phyloP scores from a whole-genome alignment of 75 land plant genomes.

The Sequoiadendron giganteum region DNA sequence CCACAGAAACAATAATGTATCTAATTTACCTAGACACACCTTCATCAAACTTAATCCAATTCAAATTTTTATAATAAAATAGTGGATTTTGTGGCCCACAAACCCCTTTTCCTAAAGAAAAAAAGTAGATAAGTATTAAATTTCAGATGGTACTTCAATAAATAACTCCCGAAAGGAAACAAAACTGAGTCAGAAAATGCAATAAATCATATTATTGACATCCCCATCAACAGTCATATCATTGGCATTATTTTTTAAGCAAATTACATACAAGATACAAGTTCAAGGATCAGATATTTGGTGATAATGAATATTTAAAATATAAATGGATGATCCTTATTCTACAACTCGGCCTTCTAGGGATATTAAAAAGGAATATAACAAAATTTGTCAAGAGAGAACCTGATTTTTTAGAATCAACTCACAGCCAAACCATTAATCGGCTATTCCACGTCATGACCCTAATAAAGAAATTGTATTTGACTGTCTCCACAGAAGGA shows the following conservation, averaged over 20 bases:
- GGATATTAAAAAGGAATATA: not conserved
- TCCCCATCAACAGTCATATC: not conserved
- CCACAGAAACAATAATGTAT: not conserved
- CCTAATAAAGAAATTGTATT: not conserved
- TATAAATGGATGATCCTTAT: not conserved
- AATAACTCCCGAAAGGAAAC: not conserved
- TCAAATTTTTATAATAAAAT: not conserved
- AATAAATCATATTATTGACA: not conserved
- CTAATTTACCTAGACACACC: not conserved
- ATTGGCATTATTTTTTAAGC: not conserved
- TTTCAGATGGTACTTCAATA: not conserved
- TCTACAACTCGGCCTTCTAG: not conserved
- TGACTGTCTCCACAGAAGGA: not conserved
- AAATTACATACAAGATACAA: conserved; percentile 1
- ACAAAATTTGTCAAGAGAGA: not conserved
- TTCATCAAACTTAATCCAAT: not conserved
- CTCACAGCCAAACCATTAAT: not conserved
- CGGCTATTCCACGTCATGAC: not conserved
- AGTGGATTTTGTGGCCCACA: too few relatives aligned
- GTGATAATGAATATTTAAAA: conserved; percentile 8
- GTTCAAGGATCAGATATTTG: not conserved
- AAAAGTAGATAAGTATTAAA: too few relatives aligned
- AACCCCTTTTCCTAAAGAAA: not conserved
- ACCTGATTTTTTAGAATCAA: not conserved
- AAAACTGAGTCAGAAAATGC: not conserved